phyloP scores from a whole-genome alignment of 2,329 filamentous ascomycete genomes.

The Paraphaeosphaeria sporulosa region DNA sequence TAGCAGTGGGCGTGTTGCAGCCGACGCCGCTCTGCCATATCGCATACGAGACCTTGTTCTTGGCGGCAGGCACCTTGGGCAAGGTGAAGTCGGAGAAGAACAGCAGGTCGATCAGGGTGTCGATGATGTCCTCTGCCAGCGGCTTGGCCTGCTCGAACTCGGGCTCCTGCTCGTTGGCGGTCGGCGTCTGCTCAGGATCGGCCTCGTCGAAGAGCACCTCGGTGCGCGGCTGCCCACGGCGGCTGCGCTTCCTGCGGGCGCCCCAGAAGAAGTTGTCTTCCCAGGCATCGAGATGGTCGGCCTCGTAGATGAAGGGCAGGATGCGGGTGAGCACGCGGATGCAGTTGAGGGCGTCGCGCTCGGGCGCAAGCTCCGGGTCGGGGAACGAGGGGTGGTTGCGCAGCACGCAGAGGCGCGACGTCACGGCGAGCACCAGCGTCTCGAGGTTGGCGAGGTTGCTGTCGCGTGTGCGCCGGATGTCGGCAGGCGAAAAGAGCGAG shows the following conservation, averaged over 20 bases:
- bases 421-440: conserved; percentile 83
- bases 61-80: conserved; percentile 73
- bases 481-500: conserved; percentile 84
- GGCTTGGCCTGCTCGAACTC: conserved; percentile 86
- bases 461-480: conserved; percentile 86
- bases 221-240: conserved; percentile 53
- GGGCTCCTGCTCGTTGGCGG: conserved; percentile 55
- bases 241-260: conserved; percentile 68
- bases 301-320: conserved; percentile 91
- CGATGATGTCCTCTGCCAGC: conserved; percentile 89
- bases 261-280: conserved; percentile 95
- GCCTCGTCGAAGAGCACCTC: conserved; percentile 88
- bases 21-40: conserved; percentile 99
- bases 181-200: conserved; percentile 58
- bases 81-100: conserved; percentile 93
- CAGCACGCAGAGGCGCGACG: conserved; percentile 81
- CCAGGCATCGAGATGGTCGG: conserved; percentile 82
- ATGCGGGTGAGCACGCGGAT: conserved; percentile 88
- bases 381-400: conserved; percentile 92
- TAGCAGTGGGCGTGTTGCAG: conserved; percentile 86
- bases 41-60: conserved; percentile 84
- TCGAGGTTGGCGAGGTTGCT: conserved; percentile 86
- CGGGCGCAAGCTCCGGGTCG: conserved; percentile 80
- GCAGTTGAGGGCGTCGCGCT: conserved; percentile 92
- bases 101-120: conserved; percentile 85